These are phyloP conservation scores for Parasitella parasitica DNA, from an alignment of 371 early-diverging fungal species.

Conservation along the genomic window DNA sequence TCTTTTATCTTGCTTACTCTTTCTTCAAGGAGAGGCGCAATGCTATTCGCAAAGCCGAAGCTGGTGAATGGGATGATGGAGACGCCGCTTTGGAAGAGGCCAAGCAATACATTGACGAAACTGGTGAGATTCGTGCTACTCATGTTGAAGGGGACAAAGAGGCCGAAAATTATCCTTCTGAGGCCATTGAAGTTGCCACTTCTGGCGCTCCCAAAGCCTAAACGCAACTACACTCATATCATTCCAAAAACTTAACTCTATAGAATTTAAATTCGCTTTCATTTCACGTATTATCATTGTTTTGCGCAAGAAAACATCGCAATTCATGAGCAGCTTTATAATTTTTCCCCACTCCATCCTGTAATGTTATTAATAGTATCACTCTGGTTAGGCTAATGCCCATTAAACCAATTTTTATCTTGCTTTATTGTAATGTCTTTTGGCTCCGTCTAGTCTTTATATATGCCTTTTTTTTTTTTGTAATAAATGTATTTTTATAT, in stretches of 20 bases:
- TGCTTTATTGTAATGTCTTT: background rate
- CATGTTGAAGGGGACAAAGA: constrained; percentile 3
- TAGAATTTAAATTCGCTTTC: background rate
- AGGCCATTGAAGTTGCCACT: constrained; percentile 2
- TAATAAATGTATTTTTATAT: background rate
- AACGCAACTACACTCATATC: background rate
- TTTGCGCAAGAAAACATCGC: background rate
- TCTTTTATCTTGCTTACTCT: constrained; percentile 47
- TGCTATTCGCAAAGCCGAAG: constrained; percentile 34
- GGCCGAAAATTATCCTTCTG: background rate
- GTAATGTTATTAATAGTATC: constrained; percentile 11
- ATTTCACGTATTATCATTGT: background rate
- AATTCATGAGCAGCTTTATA: background rate
- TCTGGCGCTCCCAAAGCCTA: background rate
- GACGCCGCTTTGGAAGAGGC: constrained; percentile 33
- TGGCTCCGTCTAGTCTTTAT: background rate
- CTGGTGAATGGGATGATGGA: constrained; percentile 31
- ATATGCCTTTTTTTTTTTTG: background rate
- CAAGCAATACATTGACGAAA: constrained; percentile 20
- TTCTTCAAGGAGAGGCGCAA: constrained; percentile 36
- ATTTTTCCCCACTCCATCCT: constrained; percentile 14
- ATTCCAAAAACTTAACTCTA: constrained; percentile 1
- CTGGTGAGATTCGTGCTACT: constrained; percentile 24
- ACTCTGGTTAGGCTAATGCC: background rate
- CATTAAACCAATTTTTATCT: background rate